A percentile compares a stretch with the other conserved stretches of the same genome.
These are phyloP conservation scores for Lachancea kluyveri DNA, from an alignment of 805 yeast genomes.

Conservation along the genomic window DNA sequence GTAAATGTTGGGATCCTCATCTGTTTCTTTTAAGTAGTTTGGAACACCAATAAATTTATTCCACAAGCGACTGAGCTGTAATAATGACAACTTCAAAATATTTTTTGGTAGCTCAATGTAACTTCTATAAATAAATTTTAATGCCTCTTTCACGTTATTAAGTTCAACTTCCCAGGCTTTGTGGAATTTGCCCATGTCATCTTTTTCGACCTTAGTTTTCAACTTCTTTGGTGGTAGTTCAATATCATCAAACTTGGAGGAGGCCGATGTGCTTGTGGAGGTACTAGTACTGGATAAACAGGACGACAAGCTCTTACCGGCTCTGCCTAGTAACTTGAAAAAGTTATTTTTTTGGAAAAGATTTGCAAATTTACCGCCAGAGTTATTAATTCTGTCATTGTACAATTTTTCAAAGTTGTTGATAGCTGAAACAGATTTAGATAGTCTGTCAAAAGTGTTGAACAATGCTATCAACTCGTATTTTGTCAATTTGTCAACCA, in stretches of 20 bases:
- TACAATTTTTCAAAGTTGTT: slow-evolving; percentile 61
- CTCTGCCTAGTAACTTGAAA: slow-evolving; percentile 25
- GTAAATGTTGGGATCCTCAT: slow-evolving; percentile 16
- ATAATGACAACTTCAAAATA: slow-evolving; percentile 43
- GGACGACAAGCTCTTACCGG: slow-evolving; percentile 19
- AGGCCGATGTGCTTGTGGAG: slow-evolving; percentile 7
- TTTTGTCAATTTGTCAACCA: slow-evolving; percentile 56
- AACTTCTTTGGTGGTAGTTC: slow-evolving; percentile 19
- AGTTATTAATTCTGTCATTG: slow-evolving; percentile 24
- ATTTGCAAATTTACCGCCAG: slow-evolving; percentile 15
- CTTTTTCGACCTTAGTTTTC: not conserved
- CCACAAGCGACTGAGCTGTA: slow-evolving; percentile 58
- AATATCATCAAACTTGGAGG: slow-evolving; percentile 19
- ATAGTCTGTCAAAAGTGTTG: slow-evolving; percentile 87
- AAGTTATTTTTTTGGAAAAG: slow-evolving; percentile 29
- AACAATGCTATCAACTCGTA: slow-evolving; percentile 85
- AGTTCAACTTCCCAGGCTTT: slow-evolving; percentile 48
- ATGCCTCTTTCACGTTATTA: slow-evolving; percentile 48
- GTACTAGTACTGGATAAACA: not conserved
- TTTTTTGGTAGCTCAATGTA: slow-evolving; percentile 67
- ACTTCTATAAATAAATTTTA: slow-evolving; percentile 57
- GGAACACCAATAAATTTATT: slow-evolving; percentile 62
- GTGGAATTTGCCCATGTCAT: slow-evolving; percentile 13
- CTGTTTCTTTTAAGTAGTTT: slow-evolving; percentile 23
- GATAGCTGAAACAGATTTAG: slow-evolving; percentile 75